Evolutionary conservation across 768 basidiomycete genomes (phyloP).

Genomic region (Boletus insuetus): DNA sequence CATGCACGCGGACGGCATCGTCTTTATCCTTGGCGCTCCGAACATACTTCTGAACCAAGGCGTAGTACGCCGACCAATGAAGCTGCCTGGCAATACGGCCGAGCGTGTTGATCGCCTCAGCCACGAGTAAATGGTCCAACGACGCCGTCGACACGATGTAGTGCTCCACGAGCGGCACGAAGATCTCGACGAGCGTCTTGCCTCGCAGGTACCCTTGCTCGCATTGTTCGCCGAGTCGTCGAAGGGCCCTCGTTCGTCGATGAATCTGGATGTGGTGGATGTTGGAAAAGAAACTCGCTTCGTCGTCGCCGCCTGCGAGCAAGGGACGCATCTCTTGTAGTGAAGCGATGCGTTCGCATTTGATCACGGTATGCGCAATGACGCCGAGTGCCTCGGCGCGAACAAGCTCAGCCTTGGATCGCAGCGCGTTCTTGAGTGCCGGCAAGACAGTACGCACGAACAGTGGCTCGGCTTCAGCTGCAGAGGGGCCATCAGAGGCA

Average conservation of each 20-base stretch:
- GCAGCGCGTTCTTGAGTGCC: conserved; percentile 74
- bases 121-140: conserved; percentile 83
- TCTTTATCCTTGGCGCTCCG: conserved; percentile 66
- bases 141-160: conserved; percentile 63
- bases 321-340: conserved; percentile 80
- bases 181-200: conserved; percentile 71
- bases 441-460: conserved; percentile 71
- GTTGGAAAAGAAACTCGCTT: conserved; percentile 97
- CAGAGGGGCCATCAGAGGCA: conserved; percentile 31
- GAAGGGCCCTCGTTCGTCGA: conserved; percentile 80
- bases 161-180: conserved; percentile 83
- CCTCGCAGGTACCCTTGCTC: conserved; percentile 64
- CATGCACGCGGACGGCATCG: conserved; percentile 70
- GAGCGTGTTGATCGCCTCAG: conserved; percentile 80
- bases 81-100: conserved; percentile 77
- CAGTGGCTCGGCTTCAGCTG: conserved; percentile 46
- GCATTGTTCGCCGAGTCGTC: conserved; percentile 77
- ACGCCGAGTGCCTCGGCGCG: conserved; percentile 80
- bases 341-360: conserved; percentile 53
- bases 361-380: conserved; percentile 68
- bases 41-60: conserved; percentile 77
- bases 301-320: conserved; percentile 84
- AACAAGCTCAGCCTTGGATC: conserved; percentile 82
- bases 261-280: conserved; percentile 92
- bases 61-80: conserved; percentile 81